Evolutionary conservation across 2,329 filamentous ascomycete genomes (phyloP).

Genomic region (Zymoseptoria passerinii): DNA sequence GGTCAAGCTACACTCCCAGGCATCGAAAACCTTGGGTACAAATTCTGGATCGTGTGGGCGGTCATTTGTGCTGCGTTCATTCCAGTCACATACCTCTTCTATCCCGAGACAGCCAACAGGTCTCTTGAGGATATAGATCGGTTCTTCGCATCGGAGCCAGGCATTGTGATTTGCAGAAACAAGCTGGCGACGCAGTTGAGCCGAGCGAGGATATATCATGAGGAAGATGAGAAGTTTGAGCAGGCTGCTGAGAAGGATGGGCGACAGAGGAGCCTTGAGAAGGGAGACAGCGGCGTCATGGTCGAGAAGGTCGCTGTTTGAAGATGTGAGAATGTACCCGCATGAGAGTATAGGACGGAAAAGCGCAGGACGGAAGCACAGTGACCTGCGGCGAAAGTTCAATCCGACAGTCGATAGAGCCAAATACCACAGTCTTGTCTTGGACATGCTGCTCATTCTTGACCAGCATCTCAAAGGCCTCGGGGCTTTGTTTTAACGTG

Average conservation of each 20-base stretch:
- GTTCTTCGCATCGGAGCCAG: constrained; percentile 28
- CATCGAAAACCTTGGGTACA: constrained; percentile 41
- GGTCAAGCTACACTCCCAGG: constrained; percentile 24
- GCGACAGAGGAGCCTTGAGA: constrained; percentile 1
- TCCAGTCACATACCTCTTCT: constrained; percentile 44
- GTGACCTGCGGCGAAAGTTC: too few species aligned
- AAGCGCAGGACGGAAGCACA: background rate
- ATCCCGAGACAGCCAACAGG: constrained; percentile 45
- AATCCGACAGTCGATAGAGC: background rate
- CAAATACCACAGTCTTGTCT: background rate
- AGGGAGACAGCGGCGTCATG: constrained; percentile 14
- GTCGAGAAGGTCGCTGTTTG: constrained; percentile 14
- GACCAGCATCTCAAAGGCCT: background rate
- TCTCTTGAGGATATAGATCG: constrained; percentile 36
- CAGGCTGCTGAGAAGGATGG: constrained; percentile 6
- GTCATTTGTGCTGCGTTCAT: constrained; percentile 47
- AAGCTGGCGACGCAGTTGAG: constrained; percentile 15
- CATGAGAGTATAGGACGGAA: background rate
- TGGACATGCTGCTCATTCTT: background rate
- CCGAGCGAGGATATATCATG: constrained; percentile 14
- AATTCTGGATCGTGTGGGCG: constrained; percentile 49
- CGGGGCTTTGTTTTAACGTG: background rate
- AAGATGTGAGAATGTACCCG: background rate
- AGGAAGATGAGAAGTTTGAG: constrained; percentile 17
- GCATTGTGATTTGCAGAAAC: constrained; percentile 13